A percentile compares a stretch with the other conserved stretches of the same genome.
phyloP scores from a whole-genome alignment of 192 early-diverging fungal genomes.

The Diversispora epigaea region DNA sequence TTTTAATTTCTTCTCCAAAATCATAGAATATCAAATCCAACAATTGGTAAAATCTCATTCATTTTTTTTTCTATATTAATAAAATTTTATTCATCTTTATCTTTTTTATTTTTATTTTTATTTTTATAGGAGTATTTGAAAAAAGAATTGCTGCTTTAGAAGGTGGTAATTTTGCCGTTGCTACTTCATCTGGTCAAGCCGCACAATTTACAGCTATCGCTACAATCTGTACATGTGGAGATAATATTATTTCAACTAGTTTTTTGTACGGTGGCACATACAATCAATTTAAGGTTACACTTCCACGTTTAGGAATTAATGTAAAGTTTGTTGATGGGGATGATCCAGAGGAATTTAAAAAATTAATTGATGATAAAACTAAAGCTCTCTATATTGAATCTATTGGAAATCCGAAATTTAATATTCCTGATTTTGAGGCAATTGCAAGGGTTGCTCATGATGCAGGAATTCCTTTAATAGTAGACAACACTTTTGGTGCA shows the following conservation, averaged over 20 bases:
- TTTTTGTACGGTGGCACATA: constrained; percentile 76
- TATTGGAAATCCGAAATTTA: constrained; percentile 89
- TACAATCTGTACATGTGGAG: constrained; percentile 75
- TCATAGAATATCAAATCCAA: neutral
- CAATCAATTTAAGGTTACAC: constrained; percentile 81
- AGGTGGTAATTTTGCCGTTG: constrained; percentile 75
- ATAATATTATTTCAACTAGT: constrained; percentile 84
- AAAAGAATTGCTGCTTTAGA: constrained; percentile 90
- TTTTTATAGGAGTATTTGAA: constrained; percentile 75
- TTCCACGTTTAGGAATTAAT: constrained; percentile 82
- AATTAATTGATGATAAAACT: constrained; percentile 85
- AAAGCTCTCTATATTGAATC: constrained; percentile 90
- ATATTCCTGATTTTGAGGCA: constrained; percentile 81
- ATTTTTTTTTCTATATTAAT: neutral
- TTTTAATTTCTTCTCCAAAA: neutral
- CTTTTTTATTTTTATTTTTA: neutral
- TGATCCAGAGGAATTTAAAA: constrained; percentile 69
- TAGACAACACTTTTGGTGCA: constrained; percentile 97
- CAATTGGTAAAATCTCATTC: neutral
- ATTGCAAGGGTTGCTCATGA: constrained; percentile 80
- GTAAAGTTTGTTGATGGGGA: constrained; percentile 77
- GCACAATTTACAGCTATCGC: constrained; percentile 83
- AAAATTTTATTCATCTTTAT: neutral
- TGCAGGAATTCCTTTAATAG: constrained; percentile 84
- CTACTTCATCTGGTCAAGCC: constrained; percentile 67